These are phyloP conservation scores for Ambrosia hybrid DNA, from an alignment of 140 eudicot species.

Conservation along the genomic window DNA sequence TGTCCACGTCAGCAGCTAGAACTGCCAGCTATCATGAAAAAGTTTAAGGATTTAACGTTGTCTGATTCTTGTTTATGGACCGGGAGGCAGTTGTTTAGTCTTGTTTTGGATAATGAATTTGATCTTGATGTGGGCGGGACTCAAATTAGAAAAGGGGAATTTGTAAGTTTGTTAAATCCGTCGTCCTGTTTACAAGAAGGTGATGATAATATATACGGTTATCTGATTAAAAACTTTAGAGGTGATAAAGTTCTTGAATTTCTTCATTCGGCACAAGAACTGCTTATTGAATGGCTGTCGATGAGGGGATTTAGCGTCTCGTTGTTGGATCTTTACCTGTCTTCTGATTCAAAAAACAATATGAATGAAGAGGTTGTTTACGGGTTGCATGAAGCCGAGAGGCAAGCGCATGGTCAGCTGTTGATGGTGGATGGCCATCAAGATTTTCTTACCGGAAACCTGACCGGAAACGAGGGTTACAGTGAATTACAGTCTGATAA, in stretches of 20 bases:
- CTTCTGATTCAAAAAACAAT: constrained; percentile 57
- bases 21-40: constrained; percentile 50
- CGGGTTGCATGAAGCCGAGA: constrained; percentile 78
- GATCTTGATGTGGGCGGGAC: constrained; percentile 40
- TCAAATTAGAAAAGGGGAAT: constrained; percentile 57
- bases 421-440: constrained; percentile 53
- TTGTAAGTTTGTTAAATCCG: constrained; percentile 47
- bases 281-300: constrained; percentile 81
- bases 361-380: constrained; percentile 64
- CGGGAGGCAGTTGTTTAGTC: constrained; percentile 80
- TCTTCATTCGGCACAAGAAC: constrained; percentile 64
- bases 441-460: constrained; percentile 50
- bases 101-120: constrained; percentile 58
- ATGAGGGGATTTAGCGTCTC: constrained; percentile 91
- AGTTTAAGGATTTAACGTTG: neutral
- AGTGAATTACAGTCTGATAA: constrained; percentile 24
- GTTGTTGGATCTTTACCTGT: constrained; percentile 66
- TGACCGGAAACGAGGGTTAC: constrained; percentile 26
- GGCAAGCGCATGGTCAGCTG: constrained; percentile 49
- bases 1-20: constrained; percentile 38
- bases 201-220: constrained; percentile 52
- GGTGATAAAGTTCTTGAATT: constrained; percentile 54
- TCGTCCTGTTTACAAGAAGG: constrained; percentile 68
- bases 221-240: constrained; percentile 43
- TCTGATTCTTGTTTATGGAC: constrained; percentile 45